These are phyloP conservation scores for Peronospora farinosa DNA, from an alignment of 352 stramenopile species.

Conservation along the genomic window DNA sequence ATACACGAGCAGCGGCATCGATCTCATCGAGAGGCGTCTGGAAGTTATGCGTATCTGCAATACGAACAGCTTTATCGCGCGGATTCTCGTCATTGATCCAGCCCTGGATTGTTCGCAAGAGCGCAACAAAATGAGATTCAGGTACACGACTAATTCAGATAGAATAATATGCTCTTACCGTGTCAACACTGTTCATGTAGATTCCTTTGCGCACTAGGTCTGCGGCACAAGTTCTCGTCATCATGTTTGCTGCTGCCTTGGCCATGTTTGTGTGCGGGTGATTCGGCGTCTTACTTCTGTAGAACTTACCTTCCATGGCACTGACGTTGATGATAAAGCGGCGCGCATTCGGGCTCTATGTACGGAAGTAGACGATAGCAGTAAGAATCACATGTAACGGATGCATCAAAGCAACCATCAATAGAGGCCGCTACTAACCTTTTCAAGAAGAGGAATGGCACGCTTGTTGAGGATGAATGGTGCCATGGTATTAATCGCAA, in stretches of 20 bases:
- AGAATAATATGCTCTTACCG: conserved; percentile 28
- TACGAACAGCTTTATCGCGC: conserved; percentile 85
- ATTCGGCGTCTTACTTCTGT: conserved; percentile 90
- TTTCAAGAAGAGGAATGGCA: conserved; percentile 52
- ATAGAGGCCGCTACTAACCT: conserved; percentile 24
- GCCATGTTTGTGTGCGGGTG: conserved; percentile 96
- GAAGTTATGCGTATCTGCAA: conserved; percentile 90
- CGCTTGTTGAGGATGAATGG: conserved; percentile 92
- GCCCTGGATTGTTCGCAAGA: conserved; percentile 32
- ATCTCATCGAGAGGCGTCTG: conserved; percentile 95
- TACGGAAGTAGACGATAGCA: conserved; percentile 1
- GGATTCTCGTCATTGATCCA: conserved; percentile 98
- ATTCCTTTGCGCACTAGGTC: conserved; percentile 85
- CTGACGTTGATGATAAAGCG: conserved; percentile 92
- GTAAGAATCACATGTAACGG: conserved; percentile 5
- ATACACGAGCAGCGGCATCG: conserved; percentile 89
- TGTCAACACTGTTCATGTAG: conserved; percentile 95
- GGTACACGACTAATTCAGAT: background rate
- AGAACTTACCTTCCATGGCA: conserved; percentile 96
- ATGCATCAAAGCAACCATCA: background rate
- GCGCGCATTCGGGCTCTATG: conserved; percentile 38
- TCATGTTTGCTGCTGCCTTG: conserved; percentile 95
- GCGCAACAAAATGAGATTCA: background rate
- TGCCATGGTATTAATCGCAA: conserved; percentile 91
- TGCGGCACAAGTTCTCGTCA: conserved; percentile 88